These are phyloP conservation scores for Artemisia annua DNA, from an alignment of 129 eudicot genomes.

Conservation along the genomic window DNA sequence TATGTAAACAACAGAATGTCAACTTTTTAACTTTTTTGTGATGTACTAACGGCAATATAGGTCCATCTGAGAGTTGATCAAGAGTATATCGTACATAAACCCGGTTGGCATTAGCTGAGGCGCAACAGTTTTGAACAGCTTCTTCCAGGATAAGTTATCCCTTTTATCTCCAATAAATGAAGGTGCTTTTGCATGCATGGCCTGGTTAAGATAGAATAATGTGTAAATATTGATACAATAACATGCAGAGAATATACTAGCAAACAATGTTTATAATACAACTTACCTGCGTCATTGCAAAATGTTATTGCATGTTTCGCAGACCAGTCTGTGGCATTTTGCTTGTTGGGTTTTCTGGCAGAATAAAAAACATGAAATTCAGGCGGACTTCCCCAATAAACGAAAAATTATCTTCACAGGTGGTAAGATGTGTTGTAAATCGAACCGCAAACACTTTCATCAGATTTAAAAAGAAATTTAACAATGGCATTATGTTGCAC, in stretches of 20 bases:
- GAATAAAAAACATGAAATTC: slow-evolving; percentile 7
- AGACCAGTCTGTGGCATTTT: slow-evolving; percentile 74
- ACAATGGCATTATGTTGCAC: too few species aligned
- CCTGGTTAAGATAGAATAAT: slow-evolving; percentile 38
- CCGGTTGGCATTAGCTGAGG: slow-evolving; percentile 49
- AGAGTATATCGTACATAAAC: slow-evolving; percentile 38
- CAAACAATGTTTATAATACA: background rate
- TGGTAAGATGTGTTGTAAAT: too few species aligned
- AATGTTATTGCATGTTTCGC: slow-evolving; percentile 85
- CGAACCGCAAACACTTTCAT: too few species aligned
- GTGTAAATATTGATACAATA: slow-evolving; percentile 11
- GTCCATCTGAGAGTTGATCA: too few species aligned
- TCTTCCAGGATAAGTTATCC: slow-evolving; percentile 82
- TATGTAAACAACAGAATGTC: too few species aligned
- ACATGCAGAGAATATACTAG: slow-evolving; percentile 4
- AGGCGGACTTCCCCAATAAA: background rate
- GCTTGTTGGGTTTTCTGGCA: slow-evolving; percentile 80
- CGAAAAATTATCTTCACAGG: too few species aligned
- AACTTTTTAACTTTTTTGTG: too few species aligned
- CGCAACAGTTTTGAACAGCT: slow-evolving; percentile 46
- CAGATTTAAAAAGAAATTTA: too few species aligned
- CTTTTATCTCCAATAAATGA: slow-evolving; percentile 80
- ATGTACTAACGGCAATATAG: too few species aligned
- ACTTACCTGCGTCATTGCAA: slow-evolving; percentile 81
- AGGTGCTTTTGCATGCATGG: slow-evolving; percentile 73